phyloP scores from a whole-genome alignment of 2,329 filamentous ascomycete species.

The Sporothrix humicola region DNA sequence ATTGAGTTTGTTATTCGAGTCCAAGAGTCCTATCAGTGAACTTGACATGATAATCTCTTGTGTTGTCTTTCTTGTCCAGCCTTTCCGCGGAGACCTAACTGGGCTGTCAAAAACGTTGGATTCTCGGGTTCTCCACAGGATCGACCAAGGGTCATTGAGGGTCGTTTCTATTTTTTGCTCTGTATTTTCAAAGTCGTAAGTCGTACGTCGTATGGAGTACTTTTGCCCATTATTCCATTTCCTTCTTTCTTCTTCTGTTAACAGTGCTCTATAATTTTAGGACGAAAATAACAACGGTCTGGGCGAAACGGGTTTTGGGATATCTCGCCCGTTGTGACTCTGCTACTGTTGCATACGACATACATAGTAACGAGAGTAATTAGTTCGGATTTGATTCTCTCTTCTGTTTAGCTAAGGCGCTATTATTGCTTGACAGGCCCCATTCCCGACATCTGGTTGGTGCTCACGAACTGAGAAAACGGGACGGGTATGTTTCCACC shows the following conservation, averaged over 20 bases:
- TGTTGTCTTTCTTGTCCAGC: background rate
- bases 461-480: background rate
- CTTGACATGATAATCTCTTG: no score
- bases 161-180: background rate
- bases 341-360: background rate
- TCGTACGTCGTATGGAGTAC: background rate
- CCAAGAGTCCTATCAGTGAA: no score
- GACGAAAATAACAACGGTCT: no score
- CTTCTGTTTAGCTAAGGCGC: no score
- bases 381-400: background rate
- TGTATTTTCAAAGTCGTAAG: background rate
- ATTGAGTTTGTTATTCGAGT: no score
- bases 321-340: background rate
- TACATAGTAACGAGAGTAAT: no score
- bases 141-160: constrained; percentile 14
- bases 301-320: background rate
- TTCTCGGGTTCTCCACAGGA: background rate
- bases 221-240: background rate
- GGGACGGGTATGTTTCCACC: constrained; percentile 1
- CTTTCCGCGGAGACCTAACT: background rate
- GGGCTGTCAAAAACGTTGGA: background rate
- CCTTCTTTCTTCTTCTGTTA: background rate
- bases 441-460: background rate
- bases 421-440: no score
- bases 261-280: no score